Evolutionary conservation across 2,329 filamentous ascomycete genomes (phyloP).

Genomic region (Elsinoe perseae): DNA sequence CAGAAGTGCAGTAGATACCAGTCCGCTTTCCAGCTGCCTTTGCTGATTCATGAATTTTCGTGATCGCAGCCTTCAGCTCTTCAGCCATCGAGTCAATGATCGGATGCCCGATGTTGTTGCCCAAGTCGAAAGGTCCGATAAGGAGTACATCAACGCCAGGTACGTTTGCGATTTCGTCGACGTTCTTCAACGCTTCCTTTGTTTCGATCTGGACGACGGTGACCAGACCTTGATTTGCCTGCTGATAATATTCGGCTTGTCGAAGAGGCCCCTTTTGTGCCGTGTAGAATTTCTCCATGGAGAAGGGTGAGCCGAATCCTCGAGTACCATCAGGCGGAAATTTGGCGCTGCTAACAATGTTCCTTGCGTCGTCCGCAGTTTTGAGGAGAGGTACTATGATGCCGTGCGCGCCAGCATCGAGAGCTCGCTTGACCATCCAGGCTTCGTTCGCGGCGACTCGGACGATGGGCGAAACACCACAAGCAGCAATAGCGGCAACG

Average conservation of each 20-base stretch:
- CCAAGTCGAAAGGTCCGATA: constrained; percentile 50
- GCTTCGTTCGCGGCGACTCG: constrained; percentile 49
- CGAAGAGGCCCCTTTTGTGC: constrained; percentile 24
- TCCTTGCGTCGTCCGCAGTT: constrained; percentile 46
- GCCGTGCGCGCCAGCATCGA: constrained; percentile 54
- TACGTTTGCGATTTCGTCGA: constrained; percentile 45
- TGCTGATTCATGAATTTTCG: constrained; percentile 44
- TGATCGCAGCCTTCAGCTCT: constrained; percentile 46
- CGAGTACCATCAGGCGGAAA: constrained; percentile 50
- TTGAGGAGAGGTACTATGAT: constrained; percentile 49
- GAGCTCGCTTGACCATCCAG: constrained; percentile 56
- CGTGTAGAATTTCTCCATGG: constrained; percentile 30
- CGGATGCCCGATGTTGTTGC: constrained; percentile 50
- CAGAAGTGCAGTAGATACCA: constrained; percentile 48
- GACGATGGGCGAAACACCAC: constrained; percentile 38
- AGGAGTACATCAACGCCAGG: constrained; percentile 48
- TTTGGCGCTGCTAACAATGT: constrained; percentile 46
- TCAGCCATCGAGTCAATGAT: constrained; percentile 42
- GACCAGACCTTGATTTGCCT: constrained; percentile 47
- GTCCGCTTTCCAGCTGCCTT: constrained; percentile 46
- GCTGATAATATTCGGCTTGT: constrained; percentile 43
- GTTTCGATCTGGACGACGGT: constrained; percentile 46
- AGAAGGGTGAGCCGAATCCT: constrained; percentile 50
- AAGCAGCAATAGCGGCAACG: constrained; percentile 42
- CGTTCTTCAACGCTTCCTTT: constrained; percentile 32